phyloP scores from a whole-genome alignment of 139 green algal genomes.

The Chlorella ohadii region DNA sequence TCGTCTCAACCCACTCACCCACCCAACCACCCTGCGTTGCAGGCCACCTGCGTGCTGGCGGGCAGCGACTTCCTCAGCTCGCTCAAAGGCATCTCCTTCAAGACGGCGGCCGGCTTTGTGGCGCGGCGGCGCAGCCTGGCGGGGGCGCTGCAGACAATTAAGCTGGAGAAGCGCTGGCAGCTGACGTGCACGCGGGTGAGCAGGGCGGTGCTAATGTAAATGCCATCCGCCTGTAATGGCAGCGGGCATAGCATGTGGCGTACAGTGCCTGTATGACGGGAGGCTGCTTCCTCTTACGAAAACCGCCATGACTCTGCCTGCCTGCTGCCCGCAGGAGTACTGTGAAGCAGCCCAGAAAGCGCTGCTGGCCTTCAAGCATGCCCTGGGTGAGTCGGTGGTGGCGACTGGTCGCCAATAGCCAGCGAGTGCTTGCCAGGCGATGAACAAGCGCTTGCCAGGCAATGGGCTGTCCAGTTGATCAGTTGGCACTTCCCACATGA shows the following conservation, averaged over 20 bases:
- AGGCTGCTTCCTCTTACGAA: too few species aligned
- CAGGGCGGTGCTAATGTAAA: too few species aligned
- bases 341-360: not conserved
- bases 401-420: too few species aligned
- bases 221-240: too few species aligned
- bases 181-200: not conserved
- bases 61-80: constrained; percentile 43
- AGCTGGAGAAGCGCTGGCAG: constrained; percentile 18
- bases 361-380: not conserved
- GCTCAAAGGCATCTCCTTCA: constrained; percentile 38
- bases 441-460: too few species aligned
- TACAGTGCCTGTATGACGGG: too few species aligned
- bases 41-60: constrained; percentile 44
- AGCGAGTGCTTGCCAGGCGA: too few species aligned
- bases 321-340: constrained; percentile 1
- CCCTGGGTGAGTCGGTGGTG: not conserved
- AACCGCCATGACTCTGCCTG: too few species aligned
- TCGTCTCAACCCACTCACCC: too few species aligned
- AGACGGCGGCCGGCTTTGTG: constrained; percentile 36
- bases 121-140: constrained; percentile 1
- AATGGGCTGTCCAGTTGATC: too few species aligned
- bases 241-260: too few species aligned
- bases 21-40: too few species aligned
- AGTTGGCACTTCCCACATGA: not conserved
- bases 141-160: not conserved